Evolutionary conservation across 1,284 basidiomycete species (phyloP), one percentile per base, ranked within the genome.

Genomic region (Mycena sp.): DNA sequence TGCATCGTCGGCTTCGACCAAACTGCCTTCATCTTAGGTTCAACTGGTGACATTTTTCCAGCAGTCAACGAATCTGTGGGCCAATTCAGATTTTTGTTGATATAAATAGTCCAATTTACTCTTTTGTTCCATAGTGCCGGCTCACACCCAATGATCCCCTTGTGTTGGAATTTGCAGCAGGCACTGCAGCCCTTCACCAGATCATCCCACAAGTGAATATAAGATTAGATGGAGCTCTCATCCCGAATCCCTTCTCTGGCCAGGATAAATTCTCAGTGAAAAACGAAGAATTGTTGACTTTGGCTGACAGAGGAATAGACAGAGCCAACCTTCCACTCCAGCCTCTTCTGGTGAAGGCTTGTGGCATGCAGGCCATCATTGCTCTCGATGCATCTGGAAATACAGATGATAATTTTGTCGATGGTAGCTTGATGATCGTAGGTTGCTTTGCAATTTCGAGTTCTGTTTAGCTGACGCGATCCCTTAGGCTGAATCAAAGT

Each of bases 1-100:
- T 66, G 64, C n/a, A 60, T 60, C 21, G 28, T 50, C 12, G 60
- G 64, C 21, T 66, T 59, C 25, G 64, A 66, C 29, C 60, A 66
- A 17, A 43, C 40, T 3, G 61, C 61, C 11, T 60, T 66, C 19
- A 32, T 66, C 6, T 41, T 60, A n/a, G 64, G 64, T 14, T 51
- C 63, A 6, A 64, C 63, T 19, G 46, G 38, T 16, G 53, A 60
- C 29, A 32, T 64, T n/a, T 64, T 64, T 43, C 63, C 63, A 26
- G 19, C 4, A 16, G 43, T 60, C 19, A 64, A 64, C 29, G 63
- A 57, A 26, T 60, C 63, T 37, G 62, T 63, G 32, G 29, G 60
- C 35, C 28, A 26, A 6, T 38, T 35, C 9, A 14, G 9, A 35
- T 9, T 7, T 14, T 35, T 35, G 32, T 35, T n/a, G n/a, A n/a